phyloP scores from a whole-genome alignment of 257 asterid genomes.

The Parsonsia alboflavescens region DNA sequence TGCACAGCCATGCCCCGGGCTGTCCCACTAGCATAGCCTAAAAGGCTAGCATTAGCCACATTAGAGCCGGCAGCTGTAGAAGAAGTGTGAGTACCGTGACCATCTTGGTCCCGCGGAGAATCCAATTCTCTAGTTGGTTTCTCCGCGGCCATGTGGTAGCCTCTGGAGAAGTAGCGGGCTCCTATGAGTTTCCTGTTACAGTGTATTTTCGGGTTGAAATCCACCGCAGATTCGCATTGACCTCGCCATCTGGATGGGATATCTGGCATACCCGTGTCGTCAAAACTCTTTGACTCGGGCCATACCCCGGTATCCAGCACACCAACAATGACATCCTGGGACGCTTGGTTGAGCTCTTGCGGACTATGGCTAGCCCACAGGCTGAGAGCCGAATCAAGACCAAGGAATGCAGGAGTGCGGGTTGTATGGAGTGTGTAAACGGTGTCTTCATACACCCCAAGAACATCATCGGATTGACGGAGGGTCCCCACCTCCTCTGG shows the following conservation, averaged over 20 bases:
- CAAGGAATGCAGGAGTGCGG: slow-evolving; percentile 40
- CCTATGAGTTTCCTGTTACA: slow-evolving; percentile 42
- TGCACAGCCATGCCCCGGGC: slow-evolving; percentile 48
- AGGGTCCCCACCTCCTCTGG: slow-evolving; percentile 35
- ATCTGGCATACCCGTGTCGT: slow-evolving; percentile 26
- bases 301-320: slow-evolving; percentile 52
- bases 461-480: slow-evolving; percentile 30
- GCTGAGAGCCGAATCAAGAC: slow-evolving; percentile 23
- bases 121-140: slow-evolving; percentile 16
- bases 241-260: slow-evolving; percentile 43
- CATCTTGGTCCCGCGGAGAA: slow-evolving; percentile 42
- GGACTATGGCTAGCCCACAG: slow-evolving; percentile 26
- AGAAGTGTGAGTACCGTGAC: slow-evolving; percentile 50
- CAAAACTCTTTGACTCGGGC: slow-evolving; percentile 47
- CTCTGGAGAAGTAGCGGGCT: slow-evolving; percentile 34
- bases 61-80: slow-evolving; percentile 41
- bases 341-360: slow-evolving; percentile 26
- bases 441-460: slow-evolving; percentile 42
- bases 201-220: slow-evolving; percentile 34
- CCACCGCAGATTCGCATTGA: slow-evolving; percentile 30
- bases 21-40: slow-evolving; percentile 42
- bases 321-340: slow-evolving; percentile 40
- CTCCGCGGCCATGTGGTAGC: slow-evolving; percentile 29
- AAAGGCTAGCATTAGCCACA: slow-evolving; percentile 37
- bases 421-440: slow-evolving; percentile 42